Evolutionary conservation across 495 filamentous ascomycete species (phyloP).

Genomic region (Extremus antarcticus): DNA sequence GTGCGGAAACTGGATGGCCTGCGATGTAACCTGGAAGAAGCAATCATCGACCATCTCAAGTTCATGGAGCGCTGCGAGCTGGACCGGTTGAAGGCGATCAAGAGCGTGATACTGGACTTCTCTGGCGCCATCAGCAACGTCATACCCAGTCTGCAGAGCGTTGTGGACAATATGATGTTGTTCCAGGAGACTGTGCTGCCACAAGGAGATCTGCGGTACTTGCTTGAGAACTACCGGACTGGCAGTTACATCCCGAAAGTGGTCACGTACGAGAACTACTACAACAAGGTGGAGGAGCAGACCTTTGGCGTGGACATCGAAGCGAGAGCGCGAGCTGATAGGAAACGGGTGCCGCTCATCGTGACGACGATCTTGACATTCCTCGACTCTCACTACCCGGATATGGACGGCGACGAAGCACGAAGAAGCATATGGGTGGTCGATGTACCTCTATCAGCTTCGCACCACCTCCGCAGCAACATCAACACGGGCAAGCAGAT

Average conservation of each 20-base stretch:
- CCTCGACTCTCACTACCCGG: slow-evolving; percentile 91
- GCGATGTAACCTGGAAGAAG: slow-evolving; percentile 87
- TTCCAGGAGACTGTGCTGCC: slow-evolving; percentile 98
- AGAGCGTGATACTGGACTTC: slow-evolving; percentile 94
- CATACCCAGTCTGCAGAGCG: slow-evolving; percentile 88
- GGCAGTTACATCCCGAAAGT: slow-evolving; percentile 85
- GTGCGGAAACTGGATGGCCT: slow-evolving; percentile 79
- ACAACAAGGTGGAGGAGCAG: slow-evolving; percentile 94
- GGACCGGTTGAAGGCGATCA: slow-evolving; percentile 92
- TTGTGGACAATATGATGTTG: slow-evolving; percentile 95
- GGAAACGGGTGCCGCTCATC: slow-evolving; percentile 88
- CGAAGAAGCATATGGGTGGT: slow-evolving; percentile 86
- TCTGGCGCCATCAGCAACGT: slow-evolving; percentile 97
- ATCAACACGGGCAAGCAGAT: slow-evolving; percentile 86
- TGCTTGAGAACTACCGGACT: slow-evolving; percentile 96
- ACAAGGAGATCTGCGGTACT: slow-evolving; percentile 77
- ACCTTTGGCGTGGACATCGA: slow-evolving; percentile 97
- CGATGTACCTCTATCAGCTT: slow-evolving; percentile 76
- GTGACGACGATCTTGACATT: slow-evolving; percentile 89
- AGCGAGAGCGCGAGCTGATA: slow-evolving; percentile 79
- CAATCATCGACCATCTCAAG: slow-evolving; percentile 79
- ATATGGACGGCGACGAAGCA: slow-evolving; percentile 93
- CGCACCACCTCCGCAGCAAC: slow-evolving; percentile 68
- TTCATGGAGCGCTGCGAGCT: slow-evolving; percentile 98
- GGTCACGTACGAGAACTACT: slow-evolving; percentile 97